These are phyloP conservation scores for Arthrobotrys megalospora DNA, from an alignment of 2,329 filamentous ascomycete genomes.

Conservation along the genomic window DNA sequence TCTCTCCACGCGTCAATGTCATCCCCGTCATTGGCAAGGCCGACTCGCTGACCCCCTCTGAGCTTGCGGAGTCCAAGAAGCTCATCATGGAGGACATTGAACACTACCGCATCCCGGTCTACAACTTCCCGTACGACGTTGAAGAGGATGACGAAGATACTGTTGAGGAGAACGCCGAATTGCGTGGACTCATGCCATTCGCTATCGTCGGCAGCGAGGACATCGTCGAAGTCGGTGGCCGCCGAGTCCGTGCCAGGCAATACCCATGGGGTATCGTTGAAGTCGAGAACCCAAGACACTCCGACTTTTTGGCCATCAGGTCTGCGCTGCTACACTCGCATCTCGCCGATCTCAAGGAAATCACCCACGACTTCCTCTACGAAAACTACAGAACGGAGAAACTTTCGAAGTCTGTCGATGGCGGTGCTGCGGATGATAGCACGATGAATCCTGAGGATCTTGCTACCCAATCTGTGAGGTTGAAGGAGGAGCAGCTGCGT, in stretches of 20 bases:
- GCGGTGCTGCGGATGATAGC: constrained; percentile 84
- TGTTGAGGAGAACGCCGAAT: constrained; percentile 98
- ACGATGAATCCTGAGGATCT: constrained; percentile 99
- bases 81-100: constrained; percentile 99
- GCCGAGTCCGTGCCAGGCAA: constrained; percentile 92
- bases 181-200: constrained; percentile 97
- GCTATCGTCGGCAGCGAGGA: constrained; percentile 99
- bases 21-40: constrained; percentile 99
- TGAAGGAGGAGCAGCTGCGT: constrained; percentile 99
- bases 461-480: constrained; percentile 94
- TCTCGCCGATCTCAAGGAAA: constrained; percentile 98
- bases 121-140: constrained; percentile 99
- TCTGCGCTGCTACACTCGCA: constrained; percentile 98
- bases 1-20: constrained; percentile 97
- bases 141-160: constrained; percentile 99
- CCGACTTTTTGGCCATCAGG: constrained; percentile 96
- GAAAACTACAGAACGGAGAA: constrained; percentile 99
- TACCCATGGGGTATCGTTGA: constrained; percentile 99
- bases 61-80: constrained; percentile 99
- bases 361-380: constrained; percentile 99
- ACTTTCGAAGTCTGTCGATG: constrained; percentile 98
- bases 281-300: constrained; percentile 98
- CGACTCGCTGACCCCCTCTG: constrained; percentile 94
- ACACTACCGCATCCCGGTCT: constrained; percentile 98
- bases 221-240: constrained; percentile 91